phyloP scores from a whole-genome alignment of 768 basidiomycete species.

The Pisolithus tinctorius region DNA sequence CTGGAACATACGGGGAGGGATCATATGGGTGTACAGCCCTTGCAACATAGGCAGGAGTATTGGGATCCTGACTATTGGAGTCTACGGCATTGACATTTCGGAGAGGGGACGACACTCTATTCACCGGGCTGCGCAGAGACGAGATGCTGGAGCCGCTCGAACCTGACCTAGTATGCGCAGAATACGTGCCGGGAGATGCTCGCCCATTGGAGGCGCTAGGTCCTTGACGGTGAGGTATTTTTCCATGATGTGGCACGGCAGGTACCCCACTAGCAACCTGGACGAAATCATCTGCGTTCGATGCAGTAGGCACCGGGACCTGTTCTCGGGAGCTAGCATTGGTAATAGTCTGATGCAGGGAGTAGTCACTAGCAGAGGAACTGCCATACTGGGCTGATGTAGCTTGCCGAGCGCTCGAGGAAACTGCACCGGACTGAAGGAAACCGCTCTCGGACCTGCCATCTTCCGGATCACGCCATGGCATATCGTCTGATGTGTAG shows the following conservation, averaged over 20 bases:
- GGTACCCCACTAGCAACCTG: neutral
- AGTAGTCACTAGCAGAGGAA: neutral
- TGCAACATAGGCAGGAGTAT: neutral
- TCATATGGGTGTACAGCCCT: constrained; percentile 3
- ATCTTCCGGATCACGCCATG: constrained; percentile 11
- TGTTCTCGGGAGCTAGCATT: neutral
- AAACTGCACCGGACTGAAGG: neutral
- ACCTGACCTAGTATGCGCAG: constrained; percentile 6
- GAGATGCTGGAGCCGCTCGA: constrained; percentile 8
- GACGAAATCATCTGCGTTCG: neutral
- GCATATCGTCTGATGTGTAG: constrained; percentile 11
- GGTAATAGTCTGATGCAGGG: neutral
- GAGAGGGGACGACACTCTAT: constrained; percentile 10
- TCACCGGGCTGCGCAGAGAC: constrained; percentile 6
- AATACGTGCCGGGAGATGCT: constrained; percentile 1
- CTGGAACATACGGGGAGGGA: neutral
- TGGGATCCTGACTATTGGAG: neutral
- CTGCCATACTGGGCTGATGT: neutral
- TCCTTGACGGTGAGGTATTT: constrained; percentile 3
- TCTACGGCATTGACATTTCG: constrained; percentile 6
- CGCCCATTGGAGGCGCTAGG: neutral
- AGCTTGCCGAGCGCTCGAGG: neutral
- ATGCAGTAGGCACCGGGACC: neutral
- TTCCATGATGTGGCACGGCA: constrained; percentile 1
- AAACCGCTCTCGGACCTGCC: neutral